Evolutionary conservation across 306 rosid genomes (phyloP), one percentile per base, ranked within the genome.

Genomic region (Citrullus mucosospermus): DNA sequence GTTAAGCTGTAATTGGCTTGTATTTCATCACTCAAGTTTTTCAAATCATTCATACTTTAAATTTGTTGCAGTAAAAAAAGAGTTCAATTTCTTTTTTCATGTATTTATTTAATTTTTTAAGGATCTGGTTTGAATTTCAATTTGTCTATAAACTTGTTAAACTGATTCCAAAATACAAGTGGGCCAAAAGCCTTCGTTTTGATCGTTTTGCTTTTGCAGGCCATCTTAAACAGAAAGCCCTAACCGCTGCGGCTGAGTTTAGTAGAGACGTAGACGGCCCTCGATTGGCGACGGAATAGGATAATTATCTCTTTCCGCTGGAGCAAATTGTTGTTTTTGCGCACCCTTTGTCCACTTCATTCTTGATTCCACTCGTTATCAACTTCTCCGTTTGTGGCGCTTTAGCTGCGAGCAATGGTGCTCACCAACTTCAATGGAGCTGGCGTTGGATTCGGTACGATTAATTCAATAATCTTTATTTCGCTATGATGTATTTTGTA

Each of bases 401-500:
- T 15, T 15, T 44, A 50, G 60, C 43, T 51, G 43, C 56, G 20
- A 63, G 80, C 55, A 78, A 95, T 95, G 97, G 96, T 92, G 73
- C 88, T 95, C 78, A 85, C 97, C 36, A 88, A 83, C 84, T 95
- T 95, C 89, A 83, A 76, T 83, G 99, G 99, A 60, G 61, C 85
- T 32, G 99, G 99, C 34, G 86, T 95, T 9, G 99, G 99, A 79
- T 87, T 95, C 74, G 99, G 99, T 95, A 88, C 50, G 82, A 58
- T 50, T 6, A 14, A 7, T 51, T 60, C 14, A 22, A 46, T 20
- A 48, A 32, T 59, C 7, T 72, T 61, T 9, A 43, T 56, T 41
- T 78, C 25, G n/a, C 5, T 8, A 70, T 67, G 25, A 0, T 4
- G 1, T 82, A 9, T 79, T 70, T 3, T 60, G 0, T 38, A 69